Percentiles rank a stretch among this genome's conserved stretches.
These are phyloP conservation scores for Akanthomyces dipterigenus DNA, from an alignment of 2,329 filamentous ascomycete species.

Conservation along the genomic window DNA sequence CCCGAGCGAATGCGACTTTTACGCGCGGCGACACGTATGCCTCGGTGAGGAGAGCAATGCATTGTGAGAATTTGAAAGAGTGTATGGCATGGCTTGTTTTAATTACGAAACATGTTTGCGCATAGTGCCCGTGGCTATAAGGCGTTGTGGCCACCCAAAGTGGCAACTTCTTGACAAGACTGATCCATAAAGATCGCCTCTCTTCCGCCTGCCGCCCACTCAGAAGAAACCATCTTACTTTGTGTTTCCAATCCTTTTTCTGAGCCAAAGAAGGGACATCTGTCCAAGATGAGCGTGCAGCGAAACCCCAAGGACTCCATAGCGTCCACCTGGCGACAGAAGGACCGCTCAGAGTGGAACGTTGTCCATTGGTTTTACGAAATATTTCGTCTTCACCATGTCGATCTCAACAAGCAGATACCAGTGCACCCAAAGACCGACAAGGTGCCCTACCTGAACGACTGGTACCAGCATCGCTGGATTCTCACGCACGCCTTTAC, in stretches of 20 bases:
- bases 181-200: neutral
- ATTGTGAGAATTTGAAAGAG: neutral
- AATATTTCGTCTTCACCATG: conserved; percentile 14
- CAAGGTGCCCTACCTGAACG: conserved; percentile 23
- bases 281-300: neutral
- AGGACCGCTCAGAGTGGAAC: conserved; percentile 15
- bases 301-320: conserved; percentile 17
- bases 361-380: conserved; percentile 16
- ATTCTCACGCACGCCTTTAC: conserved; percentile 24
- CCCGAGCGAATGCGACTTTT: neutral
- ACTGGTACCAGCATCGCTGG: conserved; percentile 25
- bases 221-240: neutral
- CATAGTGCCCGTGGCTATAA: neutral
- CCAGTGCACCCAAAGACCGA: conserved; percentile 28
- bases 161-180: neutral
- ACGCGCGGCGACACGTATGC: conserved; percentile 2
- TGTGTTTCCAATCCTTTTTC: neutral
- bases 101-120: neutral
- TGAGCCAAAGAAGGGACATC: neutral
- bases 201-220: neutral
- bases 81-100: neutral
- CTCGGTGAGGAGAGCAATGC: neutral
- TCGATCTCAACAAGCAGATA: conserved; percentile 13
- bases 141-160: neutral
- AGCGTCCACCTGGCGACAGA: conserved; percentile 18